Base-by-base conservation (phyloP, 495 filamentous ascomycete species). In the Cercophora sp. region DNA sequence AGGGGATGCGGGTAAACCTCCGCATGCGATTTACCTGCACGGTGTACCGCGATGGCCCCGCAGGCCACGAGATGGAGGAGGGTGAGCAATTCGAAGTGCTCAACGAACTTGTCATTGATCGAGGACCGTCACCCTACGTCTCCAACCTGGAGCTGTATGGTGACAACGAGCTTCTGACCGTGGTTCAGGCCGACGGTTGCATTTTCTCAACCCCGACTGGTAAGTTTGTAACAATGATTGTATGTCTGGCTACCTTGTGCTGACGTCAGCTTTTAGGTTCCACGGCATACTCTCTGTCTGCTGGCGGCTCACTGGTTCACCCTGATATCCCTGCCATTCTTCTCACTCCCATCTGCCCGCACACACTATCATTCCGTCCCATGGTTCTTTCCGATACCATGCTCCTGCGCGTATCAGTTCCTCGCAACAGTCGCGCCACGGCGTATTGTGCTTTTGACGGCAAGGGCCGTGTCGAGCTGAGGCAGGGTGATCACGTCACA, bases 351-450 rank as follows among this genome's bases (percentile, higher is more conserved):
- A 98, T 98, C 65, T 98, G 93, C 68, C 91, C 93, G 13, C 93
- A 98, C 66, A 96, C 91, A 0, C 78, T 98, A 16, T 94, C 89
- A 29, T 97, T 98, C 82, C 83, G 93, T 8, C 93, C 93, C 25
- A 96, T 98, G 88, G 86, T 98, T n/a, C 83, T 98, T n/a, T 92
- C 88, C 27, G 93, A 98, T 68, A 92, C 85, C 29, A 85, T 96
- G 69, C 82, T 91, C 20, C 80, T 98, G 37, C 89, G 89, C 43
- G 85, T 97, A 51, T 86, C 86, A 19, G 85, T 98, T 19, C 93
- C 93, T 0, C 78, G 79, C 39, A 78, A 85, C 58, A 91, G 88
- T 27, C 88, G 93, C 15, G 91, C 89, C 4, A 95, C 88, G 0
- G 91, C 91, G 0, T 97, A 95, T 77, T 94, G 90, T 62, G 88